Conservation (phyloP, 139 green algal species). For the Diplosphaera chodatii region DNA sequence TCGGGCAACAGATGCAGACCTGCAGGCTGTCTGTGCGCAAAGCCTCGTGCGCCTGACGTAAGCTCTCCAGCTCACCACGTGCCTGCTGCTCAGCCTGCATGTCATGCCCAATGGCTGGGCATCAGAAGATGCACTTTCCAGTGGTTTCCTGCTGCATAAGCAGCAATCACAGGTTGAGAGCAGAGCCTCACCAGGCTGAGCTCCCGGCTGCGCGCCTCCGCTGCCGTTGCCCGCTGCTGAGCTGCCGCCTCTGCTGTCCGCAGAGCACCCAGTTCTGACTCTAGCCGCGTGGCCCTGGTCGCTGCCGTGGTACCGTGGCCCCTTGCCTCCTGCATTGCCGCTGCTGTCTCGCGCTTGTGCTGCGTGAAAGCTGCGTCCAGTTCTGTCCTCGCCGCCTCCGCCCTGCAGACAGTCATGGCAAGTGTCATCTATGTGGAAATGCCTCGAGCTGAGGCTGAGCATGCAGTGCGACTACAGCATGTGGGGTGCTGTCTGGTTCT, state of each 20-base stretch:
- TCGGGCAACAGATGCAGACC: too few species aligned
- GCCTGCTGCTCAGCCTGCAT: conserved; percentile 36
- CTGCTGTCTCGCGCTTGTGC: conserved; percentile 29
- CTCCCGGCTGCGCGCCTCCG: background rate
- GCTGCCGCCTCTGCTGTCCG: background rate
- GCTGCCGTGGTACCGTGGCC: background rate
- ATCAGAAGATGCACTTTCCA: too few species aligned
- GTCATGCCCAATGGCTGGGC: too few species aligned
- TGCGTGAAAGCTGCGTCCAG: conserved; percentile 40
- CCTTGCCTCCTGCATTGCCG: background rate
- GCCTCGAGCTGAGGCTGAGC: too few species aligned
- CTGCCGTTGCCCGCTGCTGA: background rate
- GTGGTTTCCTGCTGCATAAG: too few species aligned
- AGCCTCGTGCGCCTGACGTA: conserved; percentile 8
- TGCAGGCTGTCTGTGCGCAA: background rate
- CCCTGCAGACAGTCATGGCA: background rate
- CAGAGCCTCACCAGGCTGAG: background rate
- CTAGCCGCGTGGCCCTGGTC: background rate
- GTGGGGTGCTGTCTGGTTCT: too few species aligned
- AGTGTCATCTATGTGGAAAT: too few species aligned
- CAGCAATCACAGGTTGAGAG: too few species aligned
- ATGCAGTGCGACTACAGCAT: too few species aligned
- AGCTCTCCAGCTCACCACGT: conserved; percentile 24
- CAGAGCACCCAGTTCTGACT: background rate
- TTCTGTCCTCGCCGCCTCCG: conserved; percentile 28